These are phyloP conservation scores for Epichloe baconii DNA, from an alignment of 2,329 filamentous ascomycete genomes.

Conservation along the genomic window DNA sequence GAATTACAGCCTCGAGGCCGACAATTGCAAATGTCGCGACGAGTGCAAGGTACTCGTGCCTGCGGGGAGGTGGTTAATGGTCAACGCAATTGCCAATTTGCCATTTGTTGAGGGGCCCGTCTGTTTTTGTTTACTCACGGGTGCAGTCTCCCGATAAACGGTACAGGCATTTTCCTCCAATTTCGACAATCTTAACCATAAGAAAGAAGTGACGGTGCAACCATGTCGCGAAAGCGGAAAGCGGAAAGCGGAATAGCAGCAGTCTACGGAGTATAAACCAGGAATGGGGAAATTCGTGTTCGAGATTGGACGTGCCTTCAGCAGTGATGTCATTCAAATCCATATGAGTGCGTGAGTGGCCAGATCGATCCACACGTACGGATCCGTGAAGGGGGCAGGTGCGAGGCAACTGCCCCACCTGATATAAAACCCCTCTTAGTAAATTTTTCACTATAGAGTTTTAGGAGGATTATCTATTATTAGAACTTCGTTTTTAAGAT, in stretches of 20 bases:
- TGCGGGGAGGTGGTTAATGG: constrained; percentile 18
- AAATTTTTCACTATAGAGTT: too few relatives aligned
- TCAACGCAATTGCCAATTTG: constrained; percentile 3
- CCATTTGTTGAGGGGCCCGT: neutral
- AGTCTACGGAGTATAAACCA: neutral
- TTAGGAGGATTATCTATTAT: too few relatives aligned
- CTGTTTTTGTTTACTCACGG: constrained; percentile 25
- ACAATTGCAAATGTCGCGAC: constrained; percentile 74
- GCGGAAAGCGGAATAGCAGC: neutral
- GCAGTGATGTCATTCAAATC: constrained; percentile 9
- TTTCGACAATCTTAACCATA: too few relatives aligned
- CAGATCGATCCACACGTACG: neutral
- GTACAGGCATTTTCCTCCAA: constrained; percentile 32
- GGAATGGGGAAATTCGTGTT: neutral
- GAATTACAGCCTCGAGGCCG: constrained; percentile 67
- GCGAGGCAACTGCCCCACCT: too few relatives aligned
- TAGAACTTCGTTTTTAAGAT: too few relatives aligned
- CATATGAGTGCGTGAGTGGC: constrained; percentile 3
- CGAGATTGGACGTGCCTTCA: neutral
- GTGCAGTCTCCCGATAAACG: constrained; percentile 39
- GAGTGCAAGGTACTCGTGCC: constrained; percentile 78
- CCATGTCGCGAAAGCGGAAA: neutral
- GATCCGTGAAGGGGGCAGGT: too few relatives aligned
- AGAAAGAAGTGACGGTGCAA: neutral
- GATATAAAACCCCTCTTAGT: too few relatives aligned